These are phyloP conservation scores for Macrophomina pseudophaseolina DNA, from an alignment of 2,329 filamentous ascomycete species.

Conservation along the genomic window DNA sequence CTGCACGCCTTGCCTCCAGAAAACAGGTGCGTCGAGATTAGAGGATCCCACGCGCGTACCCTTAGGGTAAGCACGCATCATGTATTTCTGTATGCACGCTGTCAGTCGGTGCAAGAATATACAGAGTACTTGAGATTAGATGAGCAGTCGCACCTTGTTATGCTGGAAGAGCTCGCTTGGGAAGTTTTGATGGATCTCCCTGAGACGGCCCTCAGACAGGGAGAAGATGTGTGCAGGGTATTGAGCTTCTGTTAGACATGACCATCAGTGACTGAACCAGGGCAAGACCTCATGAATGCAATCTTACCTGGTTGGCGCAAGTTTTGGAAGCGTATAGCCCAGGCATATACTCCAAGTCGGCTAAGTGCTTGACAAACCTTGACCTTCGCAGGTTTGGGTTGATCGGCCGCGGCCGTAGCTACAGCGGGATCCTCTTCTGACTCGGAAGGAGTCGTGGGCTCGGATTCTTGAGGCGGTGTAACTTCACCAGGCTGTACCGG, in stretches of 20 bases:
- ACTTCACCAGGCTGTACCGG: conserved; percentile 37
- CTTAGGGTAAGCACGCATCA: conserved; percentile 90
- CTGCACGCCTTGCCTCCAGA: conserved; percentile 89
- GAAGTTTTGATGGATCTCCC: conserved; percentile 68
- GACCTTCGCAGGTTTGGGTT: conserved; percentile 39
- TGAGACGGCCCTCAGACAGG: conserved; percentile 65
- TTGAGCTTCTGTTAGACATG: conserved; percentile 44
- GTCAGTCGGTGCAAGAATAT: neutral
- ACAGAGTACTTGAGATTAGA: neutral
- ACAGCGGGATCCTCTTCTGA: conserved; percentile 43
- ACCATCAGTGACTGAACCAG: conserved; percentile 2
- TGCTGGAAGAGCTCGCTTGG: conserved; percentile 72
- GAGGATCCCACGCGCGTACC: conserved; percentile 81
- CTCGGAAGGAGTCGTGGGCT: conserved; percentile 42
- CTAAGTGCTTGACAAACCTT: conserved; percentile 75
- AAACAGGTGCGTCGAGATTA: conserved; percentile 82
- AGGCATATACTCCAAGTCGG: conserved; percentile 81
- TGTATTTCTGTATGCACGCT: conserved; percentile 54
- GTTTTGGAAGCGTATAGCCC: conserved; percentile 78
- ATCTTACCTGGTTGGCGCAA: conserved; percentile 68
- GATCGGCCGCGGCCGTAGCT: conserved; percentile 25
- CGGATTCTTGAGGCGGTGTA: conserved; percentile 29
- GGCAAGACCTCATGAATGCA: neutral
- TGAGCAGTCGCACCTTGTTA: conserved; percentile 59
- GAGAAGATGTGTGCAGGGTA: conserved; percentile 69